Conservation (phyloP, 2,329 filamentous ascomycete species). For the Alternaria arborescens region DNA sequence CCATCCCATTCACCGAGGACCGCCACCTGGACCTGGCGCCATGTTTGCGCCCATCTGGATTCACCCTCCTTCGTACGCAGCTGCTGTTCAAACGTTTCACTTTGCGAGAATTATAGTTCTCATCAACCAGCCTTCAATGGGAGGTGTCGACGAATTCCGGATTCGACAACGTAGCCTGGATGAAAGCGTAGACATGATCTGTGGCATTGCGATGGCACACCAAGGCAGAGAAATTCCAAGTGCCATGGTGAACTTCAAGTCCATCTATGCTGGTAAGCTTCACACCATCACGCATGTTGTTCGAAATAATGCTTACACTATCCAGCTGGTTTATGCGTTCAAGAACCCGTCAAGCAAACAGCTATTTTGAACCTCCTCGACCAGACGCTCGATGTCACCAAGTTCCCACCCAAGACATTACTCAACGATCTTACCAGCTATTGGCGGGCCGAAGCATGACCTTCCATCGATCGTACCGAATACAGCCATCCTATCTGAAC, state of each 20-base stretch:
- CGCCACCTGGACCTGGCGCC: conserved; percentile 19
- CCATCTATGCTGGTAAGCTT: conserved; percentile 42
- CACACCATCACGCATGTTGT: too few relatives aligned
- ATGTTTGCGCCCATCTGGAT: conserved; percentile 40
- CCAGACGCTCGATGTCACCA: conserved; percentile 38
- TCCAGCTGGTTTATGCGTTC: conserved; percentile 44
- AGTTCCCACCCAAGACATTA: conserved; percentile 42
- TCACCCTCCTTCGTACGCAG: conserved; percentile 46
- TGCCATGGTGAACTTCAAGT: conserved; percentile 40
- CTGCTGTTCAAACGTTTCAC: conserved; percentile 62
- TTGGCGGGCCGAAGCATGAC: conserved; percentile 37
- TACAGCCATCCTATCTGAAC: background rate
- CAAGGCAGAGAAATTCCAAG: conserved; percentile 38
- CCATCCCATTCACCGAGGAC: conserved; percentile 50
- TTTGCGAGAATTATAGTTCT: conserved; percentile 63
- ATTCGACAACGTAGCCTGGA: conserved; percentile 56
- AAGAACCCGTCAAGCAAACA: conserved; percentile 36
- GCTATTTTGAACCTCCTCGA: conserved; percentile 39
- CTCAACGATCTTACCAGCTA: conserved; percentile 39
- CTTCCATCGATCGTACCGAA: background rate
- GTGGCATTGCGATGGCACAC: conserved; percentile 59
- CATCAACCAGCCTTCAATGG: conserved; percentile 61
- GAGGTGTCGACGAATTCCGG: conserved; percentile 60
- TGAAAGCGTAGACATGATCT: conserved; percentile 60
- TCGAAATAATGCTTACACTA: conserved; percentile 5